phyloP scores from a whole-genome alignment of 495 filamentous ascomycete species.

The Aspergillus taichungensis region DNA sequence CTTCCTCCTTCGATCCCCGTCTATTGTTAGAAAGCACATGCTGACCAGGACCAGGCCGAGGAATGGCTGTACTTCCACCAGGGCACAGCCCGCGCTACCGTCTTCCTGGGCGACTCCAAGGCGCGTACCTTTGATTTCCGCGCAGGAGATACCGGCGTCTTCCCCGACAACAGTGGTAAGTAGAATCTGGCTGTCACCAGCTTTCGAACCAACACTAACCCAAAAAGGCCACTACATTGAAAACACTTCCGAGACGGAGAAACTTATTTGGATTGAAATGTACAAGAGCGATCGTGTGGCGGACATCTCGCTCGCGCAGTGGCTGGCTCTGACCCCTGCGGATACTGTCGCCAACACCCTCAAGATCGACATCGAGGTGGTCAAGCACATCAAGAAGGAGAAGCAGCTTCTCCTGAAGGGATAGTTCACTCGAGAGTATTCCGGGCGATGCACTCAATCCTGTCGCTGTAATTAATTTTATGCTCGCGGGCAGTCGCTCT shows the following conservation, averaged over 20 bases:
- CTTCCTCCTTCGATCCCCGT: not conserved
- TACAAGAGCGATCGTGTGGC: slow-evolving; percentile 56
- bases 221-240: slow-evolving; percentile 53
- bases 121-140: slow-evolving; percentile 57
- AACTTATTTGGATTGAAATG: slow-evolving; percentile 56
- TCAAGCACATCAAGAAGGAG: slow-evolving; percentile 51
- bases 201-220: not conserved
- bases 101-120: slow-evolving; percentile 49
- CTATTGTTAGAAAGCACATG: not conserved
- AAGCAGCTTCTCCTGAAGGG: slow-evolving; percentile 45
- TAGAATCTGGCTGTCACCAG: not conserved
- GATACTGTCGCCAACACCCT: slow-evolving; percentile 50
- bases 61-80: slow-evolving; percentile 62
- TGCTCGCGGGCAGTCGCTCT: no score
- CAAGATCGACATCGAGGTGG: slow-evolving; percentile 48
- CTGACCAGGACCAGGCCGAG: slow-evolving; percentile 36
- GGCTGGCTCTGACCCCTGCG: slow-evolving; percentile 54
- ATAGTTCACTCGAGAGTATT: not conserved
- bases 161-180: slow-evolving; percentile 52
- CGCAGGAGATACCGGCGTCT: slow-evolving; percentile 55
- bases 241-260: slow-evolving; percentile 51
- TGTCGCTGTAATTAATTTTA: no score
- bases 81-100: slow-evolving; percentile 49
- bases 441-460: not conserved
- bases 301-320: slow-evolving; percentile 54